These are phyloP conservation scores for Boletus vinaceobasis DNA, from an alignment of 768 basidiomycete species.

Conservation along the genomic window DNA sequence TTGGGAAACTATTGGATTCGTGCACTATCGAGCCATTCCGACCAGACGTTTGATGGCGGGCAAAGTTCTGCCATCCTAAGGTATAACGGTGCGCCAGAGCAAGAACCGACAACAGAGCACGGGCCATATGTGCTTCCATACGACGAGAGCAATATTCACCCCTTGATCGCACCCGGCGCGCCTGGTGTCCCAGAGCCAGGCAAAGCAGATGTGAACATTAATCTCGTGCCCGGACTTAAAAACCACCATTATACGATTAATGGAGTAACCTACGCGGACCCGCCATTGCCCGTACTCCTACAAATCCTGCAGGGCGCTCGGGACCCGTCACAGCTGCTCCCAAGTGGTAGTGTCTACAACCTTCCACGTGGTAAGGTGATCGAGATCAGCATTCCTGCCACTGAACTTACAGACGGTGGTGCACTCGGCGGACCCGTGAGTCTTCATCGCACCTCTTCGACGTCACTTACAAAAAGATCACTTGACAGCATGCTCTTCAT, in stretches of 20 bases:
- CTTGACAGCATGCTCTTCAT: conserved; percentile 20
- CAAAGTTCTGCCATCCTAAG: conserved; percentile 18
- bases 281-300: conserved; percentile 17
- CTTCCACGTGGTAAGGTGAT: conserved; percentile 14
- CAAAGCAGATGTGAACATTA: conserved; percentile 26
- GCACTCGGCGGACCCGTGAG: conserved; percentile 33
- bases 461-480: neutral
- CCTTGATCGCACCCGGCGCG: conserved; percentile 19
- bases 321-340: conserved; percentile 10
- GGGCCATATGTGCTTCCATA: conserved; percentile 9
- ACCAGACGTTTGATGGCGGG: conserved; percentile 36
- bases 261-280: conserved; percentile 2
- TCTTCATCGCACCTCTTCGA: neutral
- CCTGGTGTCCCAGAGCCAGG: conserved; percentile 20
- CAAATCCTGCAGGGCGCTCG: conserved; percentile 23
- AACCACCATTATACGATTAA: conserved; percentile 6
- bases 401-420: conserved; percentile 12
- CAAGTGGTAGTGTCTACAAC: conserved; percentile 12
- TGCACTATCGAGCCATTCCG: conserved; percentile 1
- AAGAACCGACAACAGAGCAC: conserved; percentile 28
- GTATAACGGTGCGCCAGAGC: conserved; percentile 20
- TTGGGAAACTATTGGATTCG: conserved; percentile 41
- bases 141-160: conserved; percentile 15
- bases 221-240: conserved; percentile 9
- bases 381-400: conserved; percentile 19